A percentile compares a stretch with the other conserved stretches of the same genome.
Evolutionary conservation across 352 stramenopile genomes (phyloP).

Genomic region (Pythium chondricola): DNA sequence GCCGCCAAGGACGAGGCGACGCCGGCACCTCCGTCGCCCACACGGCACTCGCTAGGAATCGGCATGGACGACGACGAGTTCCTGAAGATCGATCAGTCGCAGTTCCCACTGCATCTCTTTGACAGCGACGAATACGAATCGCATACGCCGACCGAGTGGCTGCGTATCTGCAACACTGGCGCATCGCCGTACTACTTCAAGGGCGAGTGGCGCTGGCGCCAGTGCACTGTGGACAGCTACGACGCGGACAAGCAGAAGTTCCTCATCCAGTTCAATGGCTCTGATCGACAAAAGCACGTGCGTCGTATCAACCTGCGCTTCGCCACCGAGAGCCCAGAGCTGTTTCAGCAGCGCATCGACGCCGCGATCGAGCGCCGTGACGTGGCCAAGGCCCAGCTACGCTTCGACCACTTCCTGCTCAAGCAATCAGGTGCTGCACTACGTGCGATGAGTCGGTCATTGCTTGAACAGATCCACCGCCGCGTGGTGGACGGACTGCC

Average conservation of each 20-base stretch:
- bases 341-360: slow-evolving; percentile 75
- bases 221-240: slow-evolving; percentile 59
- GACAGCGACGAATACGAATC: slow-evolving; percentile 86
- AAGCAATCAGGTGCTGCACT: slow-evolving; percentile 70
- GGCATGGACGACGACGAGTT: slow-evolving; percentile 51
- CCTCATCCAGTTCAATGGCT: slow-evolving; percentile 80
- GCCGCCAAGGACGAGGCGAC: neutral
- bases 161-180: slow-evolving; percentile 36
- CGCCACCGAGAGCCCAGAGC: slow-evolving; percentile 56
- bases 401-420: slow-evolving; percentile 88
- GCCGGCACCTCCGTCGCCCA: neutral
- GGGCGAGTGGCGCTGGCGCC: slow-evolving; percentile 80
- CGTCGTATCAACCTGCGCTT: slow-evolving; percentile 91
- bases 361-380: slow-evolving; percentile 57
- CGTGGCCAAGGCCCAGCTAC: slow-evolving; percentile 77
- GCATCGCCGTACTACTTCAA: slow-evolving; percentile 82
- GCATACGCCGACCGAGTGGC: slow-evolving; percentile 66
- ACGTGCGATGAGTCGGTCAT: slow-evolving; percentile 69
- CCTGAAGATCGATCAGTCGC: slow-evolving; percentile 87
- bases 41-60: neutral
- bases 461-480: slow-evolving; percentile 79
- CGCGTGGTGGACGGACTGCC: slow-evolving; percentile 80
- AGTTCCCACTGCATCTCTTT: slow-evolving; percentile 88
- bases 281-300: slow-evolving; percentile 83
- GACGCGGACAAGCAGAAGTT: slow-evolving; percentile 62